Percentiles rank a stretch among this genome's conserved stretches.
phyloP scores from a whole-genome alignment of 768 basidiomycete species.

The Terana coerulea region DNA sequence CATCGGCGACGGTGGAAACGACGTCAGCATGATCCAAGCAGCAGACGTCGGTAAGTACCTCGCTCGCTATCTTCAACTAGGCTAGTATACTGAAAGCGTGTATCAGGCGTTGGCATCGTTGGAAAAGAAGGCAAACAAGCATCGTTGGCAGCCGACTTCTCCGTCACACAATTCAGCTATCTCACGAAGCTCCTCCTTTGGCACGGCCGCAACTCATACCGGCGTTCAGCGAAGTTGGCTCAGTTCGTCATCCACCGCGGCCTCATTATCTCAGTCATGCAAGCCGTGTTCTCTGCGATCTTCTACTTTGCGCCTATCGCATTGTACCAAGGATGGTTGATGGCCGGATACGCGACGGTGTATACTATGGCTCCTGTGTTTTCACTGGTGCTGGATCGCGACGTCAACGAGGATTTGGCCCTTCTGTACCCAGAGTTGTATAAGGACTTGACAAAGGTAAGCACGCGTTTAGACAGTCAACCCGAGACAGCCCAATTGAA shows the following conservation, averaged over 20 bases:
- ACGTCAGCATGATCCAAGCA: constrained; percentile 99
- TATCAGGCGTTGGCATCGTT: constrained; percentile 88
- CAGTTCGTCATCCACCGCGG: constrained; percentile 99
- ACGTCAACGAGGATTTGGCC: constrained; percentile 94
- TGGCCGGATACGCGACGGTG: constrained; percentile 93
- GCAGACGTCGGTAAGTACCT: constrained; percentile 94
- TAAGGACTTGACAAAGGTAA: constrained; percentile 93
- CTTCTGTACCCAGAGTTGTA: constrained; percentile 96
- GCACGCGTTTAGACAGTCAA: background rate
- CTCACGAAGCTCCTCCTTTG: constrained; percentile 96
- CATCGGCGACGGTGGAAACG: constrained; percentile 98
- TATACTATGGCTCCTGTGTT: constrained; percentile 99
- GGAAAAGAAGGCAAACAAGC: constrained; percentile 99
- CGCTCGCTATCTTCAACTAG: too few species aligned
- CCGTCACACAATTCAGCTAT: constrained; percentile 93
- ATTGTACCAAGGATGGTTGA: constrained; percentile 95
- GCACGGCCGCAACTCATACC: constrained; percentile 99
- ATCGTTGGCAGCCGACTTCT: constrained; percentile 98
- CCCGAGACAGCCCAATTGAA: background rate
- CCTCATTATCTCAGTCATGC: constrained; percentile 95
- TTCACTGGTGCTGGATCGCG: constrained; percentile 91
- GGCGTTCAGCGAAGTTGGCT: constrained; percentile 94
- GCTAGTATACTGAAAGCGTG: background rate
- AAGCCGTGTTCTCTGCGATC: constrained; percentile 92
- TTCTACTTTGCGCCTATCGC: constrained; percentile 96